A percentile compares a stretch with the other conserved stretches of the same genome.
Conservation (phyloP, 192 early-diverging fungal genomes). For the Backusella morwellensis region DNA sequence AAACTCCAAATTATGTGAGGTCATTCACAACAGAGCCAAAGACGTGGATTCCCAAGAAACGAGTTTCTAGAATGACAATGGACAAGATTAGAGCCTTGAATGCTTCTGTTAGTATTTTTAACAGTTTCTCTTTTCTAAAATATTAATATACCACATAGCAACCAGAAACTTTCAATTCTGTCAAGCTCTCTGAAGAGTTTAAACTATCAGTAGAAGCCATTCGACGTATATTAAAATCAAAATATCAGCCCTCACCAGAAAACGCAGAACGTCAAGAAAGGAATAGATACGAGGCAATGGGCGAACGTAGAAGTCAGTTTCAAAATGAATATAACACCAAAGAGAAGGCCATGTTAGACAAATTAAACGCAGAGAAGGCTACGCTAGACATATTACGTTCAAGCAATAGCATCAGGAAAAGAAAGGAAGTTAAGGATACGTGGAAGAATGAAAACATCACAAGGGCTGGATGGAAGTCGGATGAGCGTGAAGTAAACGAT, state of each 20-base stretch:
- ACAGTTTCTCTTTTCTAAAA: background rate
- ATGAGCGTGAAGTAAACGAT: background rate
- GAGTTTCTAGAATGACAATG: slow-evolving; percentile 21
- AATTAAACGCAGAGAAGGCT: background rate
- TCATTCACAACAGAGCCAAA: background rate
- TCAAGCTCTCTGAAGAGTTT: slow-evolving; percentile 47
- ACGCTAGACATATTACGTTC: background rate
- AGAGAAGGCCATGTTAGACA: background rate
- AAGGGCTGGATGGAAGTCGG: background rate
- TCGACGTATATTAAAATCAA: slow-evolving; percentile 51
- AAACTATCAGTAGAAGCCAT: slow-evolving; percentile 51
- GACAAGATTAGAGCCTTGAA: slow-evolving; percentile 18
- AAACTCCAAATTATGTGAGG: background rate
- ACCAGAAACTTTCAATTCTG: slow-evolving; percentile 43
- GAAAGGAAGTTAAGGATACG: background rate
- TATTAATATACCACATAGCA: slow-evolving; percentile 20
- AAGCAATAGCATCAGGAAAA: background rate
- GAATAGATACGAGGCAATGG: slow-evolving; percentile 40
- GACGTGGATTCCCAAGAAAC: slow-evolving; percentile 12
- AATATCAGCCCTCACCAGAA: slow-evolving; percentile 34
- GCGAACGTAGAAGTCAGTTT: slow-evolving; percentile 13
- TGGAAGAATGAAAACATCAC: background rate
- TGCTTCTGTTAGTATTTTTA: slow-evolving; percentile 8
- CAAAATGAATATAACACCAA: background rate
- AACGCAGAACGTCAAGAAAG: slow-evolving; percentile 38